phyloP scores from a whole-genome alignment of 192 early-diverging fungal species.

The Chytriomyces sp. region DNA sequence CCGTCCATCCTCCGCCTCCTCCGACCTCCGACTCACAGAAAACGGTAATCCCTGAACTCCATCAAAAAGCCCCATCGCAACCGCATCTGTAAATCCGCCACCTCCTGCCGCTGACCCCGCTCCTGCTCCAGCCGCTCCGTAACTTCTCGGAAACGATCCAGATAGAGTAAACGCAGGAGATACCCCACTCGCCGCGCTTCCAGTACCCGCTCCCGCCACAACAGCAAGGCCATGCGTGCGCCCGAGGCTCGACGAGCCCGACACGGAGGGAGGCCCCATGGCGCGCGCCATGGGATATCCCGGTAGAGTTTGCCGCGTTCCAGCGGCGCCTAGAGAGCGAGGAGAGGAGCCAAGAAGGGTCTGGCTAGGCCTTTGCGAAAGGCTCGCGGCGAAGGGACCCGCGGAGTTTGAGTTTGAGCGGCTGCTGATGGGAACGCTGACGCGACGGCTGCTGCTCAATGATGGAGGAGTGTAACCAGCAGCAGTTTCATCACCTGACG shows the following conservation, averaged over 20 bases:
- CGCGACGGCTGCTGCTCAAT: no score
- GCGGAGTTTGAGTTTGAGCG: no score
- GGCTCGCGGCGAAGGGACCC: no score
- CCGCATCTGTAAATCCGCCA: conserved; percentile 18
- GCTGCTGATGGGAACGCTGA: no score
- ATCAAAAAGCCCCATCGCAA: conserved; percentile 26
- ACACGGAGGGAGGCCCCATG: neutral
- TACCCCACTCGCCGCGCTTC: neutral
- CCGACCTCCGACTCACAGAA: neutral
- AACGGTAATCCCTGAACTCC: conserved; percentile 17
- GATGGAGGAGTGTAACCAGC: no score
- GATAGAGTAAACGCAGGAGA: conserved; percentile 11
- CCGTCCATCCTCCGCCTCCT: neutral
- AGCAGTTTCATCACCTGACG: no score
- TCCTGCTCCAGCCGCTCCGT: neutral
- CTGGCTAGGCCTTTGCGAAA: neutral
- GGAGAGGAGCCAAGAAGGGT: neutral
- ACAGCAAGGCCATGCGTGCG: neutral
- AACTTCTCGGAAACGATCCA: conserved; percentile 19
- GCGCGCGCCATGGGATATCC: neutral
- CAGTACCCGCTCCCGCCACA: neutral
- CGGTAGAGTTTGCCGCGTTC: neutral
- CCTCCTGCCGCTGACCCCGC: neutral
- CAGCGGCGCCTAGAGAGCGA: neutral
- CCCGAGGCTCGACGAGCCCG: neutral